Conservation (phyloP, 2,329 filamentous ascomycete species). For the Drechslera avenae region DNA sequence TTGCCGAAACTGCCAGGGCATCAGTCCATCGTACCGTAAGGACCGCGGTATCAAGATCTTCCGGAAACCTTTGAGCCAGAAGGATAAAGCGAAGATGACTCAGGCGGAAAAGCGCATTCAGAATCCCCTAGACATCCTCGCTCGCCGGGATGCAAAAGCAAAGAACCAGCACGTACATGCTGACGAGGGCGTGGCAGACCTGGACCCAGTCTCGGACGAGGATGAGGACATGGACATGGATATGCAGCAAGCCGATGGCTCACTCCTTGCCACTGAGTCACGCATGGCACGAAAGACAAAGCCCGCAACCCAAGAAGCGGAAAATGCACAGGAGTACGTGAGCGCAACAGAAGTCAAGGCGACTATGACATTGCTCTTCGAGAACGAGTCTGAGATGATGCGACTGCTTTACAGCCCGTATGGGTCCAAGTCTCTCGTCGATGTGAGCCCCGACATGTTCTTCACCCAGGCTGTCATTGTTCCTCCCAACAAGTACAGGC, state of each 20-base stretch:
- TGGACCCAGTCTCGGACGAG: conserved; percentile 55
- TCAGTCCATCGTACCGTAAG: conserved; percentile 76
- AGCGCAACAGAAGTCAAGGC: conserved; percentile 83
- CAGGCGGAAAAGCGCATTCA: conserved; percentile 68
- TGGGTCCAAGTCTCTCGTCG: conserved; percentile 60
- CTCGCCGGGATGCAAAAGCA: conserved; percentile 52
- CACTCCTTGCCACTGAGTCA: conserved; percentile 57
- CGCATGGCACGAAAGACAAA: conserved; percentile 49
- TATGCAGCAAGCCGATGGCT: conserved; percentile 52
- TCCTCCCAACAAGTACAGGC: conserved; percentile 88
- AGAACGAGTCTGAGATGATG: conserved; percentile 83
- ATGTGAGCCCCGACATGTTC: conserved; percentile 85
- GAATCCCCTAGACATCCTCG: conserved; percentile 70
- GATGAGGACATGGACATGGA: conserved; percentile 48
- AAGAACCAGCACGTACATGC: conserved; percentile 55
- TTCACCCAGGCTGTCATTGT: conserved; percentile 87
- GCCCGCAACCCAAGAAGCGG: conserved; percentile 40
- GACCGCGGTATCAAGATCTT: conserved; percentile 94
- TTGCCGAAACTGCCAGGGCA: conserved; percentile 67
- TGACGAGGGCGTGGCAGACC: conserved; percentile 74
- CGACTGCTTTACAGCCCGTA: conserved; percentile 83
- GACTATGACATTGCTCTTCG: conserved; percentile 77
- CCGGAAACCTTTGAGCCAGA: conserved; percentile 74
- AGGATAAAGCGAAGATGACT: conserved; percentile 78
- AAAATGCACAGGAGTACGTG: conserved; percentile 71